phyloP scores from a whole-genome alignment of 192 early-diverging fungal species.

The Phlyctochytrium arcticum region DNA sequence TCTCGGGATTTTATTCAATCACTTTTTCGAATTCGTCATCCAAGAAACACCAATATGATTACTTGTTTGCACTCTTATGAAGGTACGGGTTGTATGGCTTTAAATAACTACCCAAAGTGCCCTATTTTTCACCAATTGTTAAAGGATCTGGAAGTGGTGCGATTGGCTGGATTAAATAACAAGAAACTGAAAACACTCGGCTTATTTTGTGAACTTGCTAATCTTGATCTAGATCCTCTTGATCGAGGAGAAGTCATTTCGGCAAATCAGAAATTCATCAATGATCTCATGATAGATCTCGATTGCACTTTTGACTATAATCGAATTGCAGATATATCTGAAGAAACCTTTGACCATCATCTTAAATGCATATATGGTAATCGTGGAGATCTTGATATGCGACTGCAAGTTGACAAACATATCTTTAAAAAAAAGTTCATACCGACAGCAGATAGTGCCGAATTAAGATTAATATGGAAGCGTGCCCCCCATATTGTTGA shows the following conservation, averaged over 20 bases:
- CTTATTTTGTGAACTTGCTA: slow-evolving; percentile 5
- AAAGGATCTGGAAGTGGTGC: slow-evolving; percentile 15
- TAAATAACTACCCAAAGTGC: neutral
- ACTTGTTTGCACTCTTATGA: too few relatives aligned
- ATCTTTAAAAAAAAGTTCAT: neutral
- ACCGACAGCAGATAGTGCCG: too few relatives aligned
- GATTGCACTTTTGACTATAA: neutral
- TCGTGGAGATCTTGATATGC: neutral
- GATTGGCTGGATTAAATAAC: neutral
- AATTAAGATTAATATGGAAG: too few relatives aligned
- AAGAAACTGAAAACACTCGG: slow-evolving; percentile 6
- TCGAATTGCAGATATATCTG: neutral
- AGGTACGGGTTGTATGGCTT: too few relatives aligned
- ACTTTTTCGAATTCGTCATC: slow-evolving; percentile 19
- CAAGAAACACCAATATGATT: slow-evolving; percentile 1
- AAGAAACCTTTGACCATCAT: neutral
- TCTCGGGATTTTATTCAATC: slow-evolving; percentile 17
- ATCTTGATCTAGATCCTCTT: neutral
- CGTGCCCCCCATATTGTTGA: too few relatives aligned
- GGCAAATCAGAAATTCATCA: slow-evolving; percentile 1
- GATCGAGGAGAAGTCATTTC: neutral
- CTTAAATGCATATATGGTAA: slow-evolving; percentile 1
- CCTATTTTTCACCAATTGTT: neutral
- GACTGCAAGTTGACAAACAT: slow-evolving; percentile 2
- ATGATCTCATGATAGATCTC: neutral